Evolutionary conservation across 192 early-diverging fungal genomes (phyloP), one percentile per base, ranked within the genome.

Genomic region (Cetraspora pellucida): DNA sequence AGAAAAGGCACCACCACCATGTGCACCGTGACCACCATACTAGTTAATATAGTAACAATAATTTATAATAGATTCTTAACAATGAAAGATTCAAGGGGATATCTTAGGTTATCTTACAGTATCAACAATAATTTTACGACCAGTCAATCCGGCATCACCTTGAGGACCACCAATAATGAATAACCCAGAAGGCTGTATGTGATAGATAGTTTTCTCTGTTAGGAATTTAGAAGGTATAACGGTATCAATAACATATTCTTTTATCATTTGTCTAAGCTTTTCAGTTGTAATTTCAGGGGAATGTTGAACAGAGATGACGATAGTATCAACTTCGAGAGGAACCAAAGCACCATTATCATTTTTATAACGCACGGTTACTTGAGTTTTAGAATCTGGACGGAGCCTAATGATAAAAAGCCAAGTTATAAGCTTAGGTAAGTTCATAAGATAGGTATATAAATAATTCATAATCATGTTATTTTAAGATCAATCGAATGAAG

Each of bases 81-180:
- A 68, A 67, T 45, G 44, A 46, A 45, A 67, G n/a, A 44, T 13
- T 10, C 13, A 46, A 68, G 21, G 1, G n/a, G 1, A 23, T 1
- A 23, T 52, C 16, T 2, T 7, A 60, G 19, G 7, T 19, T 55
- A 21, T n/a, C 21, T 65, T 75, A 75, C 74, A 77, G 92, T 92
- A 83, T 93, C 90, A 45, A 83, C 82, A 43, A 83, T 82, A 60
- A 82, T 83, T 67, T 97, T 97, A 86, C 96, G 95, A 46, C 97
- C 97, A 81, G 96, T 99, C 78, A 99, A 90, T 86, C 97, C 97
- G 79, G 97, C 97, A 88, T 99, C 97, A 88, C 97, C 96, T 88
- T 99, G 97, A 68, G 97, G 97, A 77, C 97, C 97, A 87, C 97
- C 97, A 78, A 99, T 99, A 90, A 99, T 91, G 91, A 99, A 99